These are phyloP conservation scores for Sclerotinia borealis DNA, from an alignment of 2,329 filamentous ascomycete species.

Conservation along the genomic window DNA sequence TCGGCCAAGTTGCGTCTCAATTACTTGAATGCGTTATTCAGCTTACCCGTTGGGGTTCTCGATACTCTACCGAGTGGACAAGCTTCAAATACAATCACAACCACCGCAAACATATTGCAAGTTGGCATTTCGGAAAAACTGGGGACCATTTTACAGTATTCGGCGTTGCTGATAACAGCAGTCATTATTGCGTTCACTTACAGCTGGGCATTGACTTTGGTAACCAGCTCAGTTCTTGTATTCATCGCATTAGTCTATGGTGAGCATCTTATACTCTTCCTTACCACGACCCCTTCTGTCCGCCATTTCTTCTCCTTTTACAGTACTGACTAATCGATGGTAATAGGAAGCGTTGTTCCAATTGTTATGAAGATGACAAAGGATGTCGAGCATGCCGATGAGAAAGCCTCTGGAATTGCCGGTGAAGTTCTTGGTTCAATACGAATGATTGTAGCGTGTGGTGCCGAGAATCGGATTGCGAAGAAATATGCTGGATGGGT, in stretches of 20 bases:
- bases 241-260: constrained; percentile 48
- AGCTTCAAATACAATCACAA: constrained; percentile 47
- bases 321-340: not conserved
- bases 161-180: constrained; percentile 45
- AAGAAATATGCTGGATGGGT: constrained; percentile 50
- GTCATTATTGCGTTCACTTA: constrained; percentile 50
- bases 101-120: constrained; percentile 58
- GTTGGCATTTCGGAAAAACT: constrained; percentile 60
- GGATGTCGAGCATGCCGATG: constrained; percentile 44
- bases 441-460: constrained; percentile 57
- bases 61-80: constrained; percentile 53
- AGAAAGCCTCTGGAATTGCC: constrained; percentile 52
- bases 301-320: not conserved
- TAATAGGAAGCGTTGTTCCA: constrained; percentile 39
- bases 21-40: constrained; percentile 58
- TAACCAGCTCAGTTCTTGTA: constrained; percentile 50
- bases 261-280: not conserved
- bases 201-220: constrained; percentile 54
- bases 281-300: not conserved
- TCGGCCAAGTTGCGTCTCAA: constrained; percentile 56
- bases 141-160: constrained; percentile 51
- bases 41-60: constrained; percentile 60
- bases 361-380: constrained; percentile 48
- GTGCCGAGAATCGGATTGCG: constrained; percentile 50
- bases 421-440: constrained; percentile 55